Percentiles rank a stretch among this genome's conserved stretches.
These are phyloP conservation scores for Prunella vulgaris DNA, from an alignment of 257 asterid genomes.

Conservation along the genomic window DNA sequence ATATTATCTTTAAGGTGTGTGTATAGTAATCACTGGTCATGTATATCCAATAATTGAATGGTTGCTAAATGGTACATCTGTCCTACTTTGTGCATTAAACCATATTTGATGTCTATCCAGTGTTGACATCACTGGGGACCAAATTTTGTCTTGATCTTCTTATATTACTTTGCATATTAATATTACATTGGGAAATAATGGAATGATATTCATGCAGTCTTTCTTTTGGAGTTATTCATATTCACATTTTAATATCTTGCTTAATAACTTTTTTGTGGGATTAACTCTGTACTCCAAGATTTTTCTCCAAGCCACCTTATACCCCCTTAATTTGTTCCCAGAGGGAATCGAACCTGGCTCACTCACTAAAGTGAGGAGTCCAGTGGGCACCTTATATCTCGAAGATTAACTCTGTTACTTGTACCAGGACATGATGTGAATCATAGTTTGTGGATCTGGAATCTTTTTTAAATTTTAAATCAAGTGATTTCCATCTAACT, in stretches of 20 bases:
- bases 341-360: too few relatives aligned
- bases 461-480: background rate
- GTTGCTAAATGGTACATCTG: slow-evolving; percentile 10
- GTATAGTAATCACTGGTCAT: background rate
- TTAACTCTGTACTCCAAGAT: background rate
- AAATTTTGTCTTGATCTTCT: slow-evolving; percentile 25
- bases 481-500: background rate
- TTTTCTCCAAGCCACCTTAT: too few relatives aligned
- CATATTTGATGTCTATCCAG: slow-evolving; percentile 18
- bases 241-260: background rate
- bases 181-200: slow-evolving; percentile 13
- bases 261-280: background rate
- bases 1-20: slow-evolving; percentile 12
- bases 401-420: background rate
- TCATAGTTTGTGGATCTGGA: background rate
- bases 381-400: too few relatives aligned
- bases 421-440: background rate
- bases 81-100: background rate
- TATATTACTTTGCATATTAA: slow-evolving; percentile 13
- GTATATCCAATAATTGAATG: slow-evolving; percentile 27
- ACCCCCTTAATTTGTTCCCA: too few relatives aligned
- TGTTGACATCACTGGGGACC: slow-evolving; percentile 30
- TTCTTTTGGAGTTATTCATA: slow-evolving; percentile 21
- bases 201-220: slow-evolving; percentile 3
- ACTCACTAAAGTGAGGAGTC: too few relatives aligned